phyloP scores from a whole-genome alignment of 139 green algal species.

The Coelastrella sp. region DNA sequence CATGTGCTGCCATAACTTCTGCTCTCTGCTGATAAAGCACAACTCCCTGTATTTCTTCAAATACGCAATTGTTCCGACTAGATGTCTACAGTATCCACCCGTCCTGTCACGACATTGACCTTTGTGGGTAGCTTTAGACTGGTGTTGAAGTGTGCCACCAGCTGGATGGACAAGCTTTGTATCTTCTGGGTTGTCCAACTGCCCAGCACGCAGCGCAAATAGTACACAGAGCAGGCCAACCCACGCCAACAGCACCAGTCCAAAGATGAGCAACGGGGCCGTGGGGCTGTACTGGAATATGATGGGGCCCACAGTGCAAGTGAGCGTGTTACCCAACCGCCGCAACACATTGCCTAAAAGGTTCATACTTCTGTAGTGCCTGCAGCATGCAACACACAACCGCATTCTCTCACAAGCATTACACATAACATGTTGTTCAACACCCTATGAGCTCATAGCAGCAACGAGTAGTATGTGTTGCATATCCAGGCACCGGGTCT shows the following conservation, averaged over 20 bases:
- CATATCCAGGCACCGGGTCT: too few relatives aligned
- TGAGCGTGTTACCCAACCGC: background rate
- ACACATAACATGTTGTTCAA: background rate
- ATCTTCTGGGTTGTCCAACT: background rate
- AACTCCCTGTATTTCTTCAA: background rate
- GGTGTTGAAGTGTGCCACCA: too few relatives aligned
- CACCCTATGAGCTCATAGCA: background rate
- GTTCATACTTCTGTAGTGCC: background rate
- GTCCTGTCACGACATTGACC: background rate
- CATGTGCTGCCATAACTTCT: background rate
- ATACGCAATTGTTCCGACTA: background rate
- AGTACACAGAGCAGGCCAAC: background rate
- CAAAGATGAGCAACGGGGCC: background rate
- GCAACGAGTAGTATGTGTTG: background rate
- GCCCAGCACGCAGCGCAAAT: background rate
- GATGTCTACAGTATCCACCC: background rate
- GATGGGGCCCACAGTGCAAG: background rate
- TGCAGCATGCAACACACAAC: background rate
- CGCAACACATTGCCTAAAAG: background rate
- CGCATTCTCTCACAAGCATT: background rate
- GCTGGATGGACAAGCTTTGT: too few relatives aligned
- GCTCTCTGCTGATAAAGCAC: background rate
- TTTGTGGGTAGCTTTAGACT: background rate
- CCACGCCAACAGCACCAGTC: background rate
- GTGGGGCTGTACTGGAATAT: background rate